Evolutionary conservation across 2,329 filamentous ascomycete species (phyloP).

Genomic region (Sporothrix curviconia): DNA sequence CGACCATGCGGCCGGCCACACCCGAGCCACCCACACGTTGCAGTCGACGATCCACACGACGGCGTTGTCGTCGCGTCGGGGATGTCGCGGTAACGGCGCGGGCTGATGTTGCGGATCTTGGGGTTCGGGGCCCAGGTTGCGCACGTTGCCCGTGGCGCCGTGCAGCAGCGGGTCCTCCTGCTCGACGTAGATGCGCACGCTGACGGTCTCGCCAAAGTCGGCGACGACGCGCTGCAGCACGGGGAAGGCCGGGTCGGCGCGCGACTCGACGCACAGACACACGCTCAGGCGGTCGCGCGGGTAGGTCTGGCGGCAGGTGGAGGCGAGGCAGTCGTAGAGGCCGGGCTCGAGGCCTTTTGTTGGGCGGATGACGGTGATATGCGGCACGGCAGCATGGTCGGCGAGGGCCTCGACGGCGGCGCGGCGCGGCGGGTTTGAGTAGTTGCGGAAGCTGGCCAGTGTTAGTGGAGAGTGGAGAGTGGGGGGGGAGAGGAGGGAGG

Average conservation of each 20-base stretch:
- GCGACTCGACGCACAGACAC: constrained; percentile 72
- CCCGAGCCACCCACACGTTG: constrained; percentile 85
- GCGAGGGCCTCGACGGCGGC: constrained; percentile 46
- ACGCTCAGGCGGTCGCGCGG: constrained; percentile 69
- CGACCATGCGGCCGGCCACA: constrained; percentile 81
- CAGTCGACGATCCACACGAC: constrained; percentile 94
- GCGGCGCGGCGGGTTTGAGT: constrained; percentile 42
- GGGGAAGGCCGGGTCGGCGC: constrained; percentile 68
- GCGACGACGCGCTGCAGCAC: constrained; percentile 63
- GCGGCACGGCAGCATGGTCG: constrained; percentile 50
- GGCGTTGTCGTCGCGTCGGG: constrained; percentile 81
- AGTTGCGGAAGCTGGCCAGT: constrained; percentile 43
- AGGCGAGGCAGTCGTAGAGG: constrained; percentile 86
- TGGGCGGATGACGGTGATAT: constrained; percentile 85
- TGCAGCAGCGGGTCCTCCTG: constrained; percentile 19
- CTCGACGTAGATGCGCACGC: constrained; percentile 54
- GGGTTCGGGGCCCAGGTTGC: constrained; percentile 83
- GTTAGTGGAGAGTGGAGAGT: neutral
- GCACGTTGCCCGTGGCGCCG: constrained; percentile 40
- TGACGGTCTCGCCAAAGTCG: constrained; percentile 75
- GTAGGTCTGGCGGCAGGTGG: constrained; percentile 78
- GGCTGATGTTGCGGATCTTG: constrained; percentile 96
- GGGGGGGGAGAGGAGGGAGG: neutral
- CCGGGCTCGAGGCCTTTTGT: constrained; percentile 87
- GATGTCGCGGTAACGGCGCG: constrained; percentile 84